Percentiles rank a stretch among this genome's conserved stretches.
These are phyloP conservation scores for Paraconiothyrium brasiliense DNA, from an alignment of 2,329 filamentous ascomycete species.

Conservation along the genomic window DNA sequence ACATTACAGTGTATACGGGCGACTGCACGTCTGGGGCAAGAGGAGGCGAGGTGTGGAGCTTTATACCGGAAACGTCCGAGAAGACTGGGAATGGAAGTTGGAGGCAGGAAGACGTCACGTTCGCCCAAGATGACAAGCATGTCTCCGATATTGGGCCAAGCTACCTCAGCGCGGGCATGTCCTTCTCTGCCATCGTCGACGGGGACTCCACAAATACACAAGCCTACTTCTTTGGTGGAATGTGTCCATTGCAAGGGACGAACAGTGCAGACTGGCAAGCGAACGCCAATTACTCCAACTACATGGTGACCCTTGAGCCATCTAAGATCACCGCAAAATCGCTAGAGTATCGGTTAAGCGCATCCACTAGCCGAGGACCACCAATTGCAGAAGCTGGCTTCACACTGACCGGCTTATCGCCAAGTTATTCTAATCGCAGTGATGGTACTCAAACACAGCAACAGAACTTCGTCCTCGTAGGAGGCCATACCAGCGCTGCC, in stretches of 20 bases:
- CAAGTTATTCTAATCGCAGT: slow-evolving; percentile 74
- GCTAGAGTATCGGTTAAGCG: slow-evolving; percentile 57
- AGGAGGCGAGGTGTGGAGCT: slow-evolving; percentile 73
- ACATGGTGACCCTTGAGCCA: slow-evolving; percentile 75
- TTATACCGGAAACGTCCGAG: slow-evolving; percentile 58
- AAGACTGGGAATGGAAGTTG: slow-evolving; percentile 64
- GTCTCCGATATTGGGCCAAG: slow-evolving; percentile 58
- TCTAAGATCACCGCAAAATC: slow-evolving; percentile 43
- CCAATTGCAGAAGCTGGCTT: slow-evolving; percentile 88
- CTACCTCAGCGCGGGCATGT: slow-evolving; percentile 68
- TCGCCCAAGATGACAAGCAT: slow-evolving; percentile 46
- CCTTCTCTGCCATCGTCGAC: slow-evolving; percentile 71
- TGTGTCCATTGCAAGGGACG: slow-evolving; percentile 70
- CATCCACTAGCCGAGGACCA: slow-evolving; percentile 65
- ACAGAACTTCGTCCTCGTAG: slow-evolving; percentile 81
- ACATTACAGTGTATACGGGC: slow-evolving; percentile 78
- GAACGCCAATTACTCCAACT: slow-evolving; percentile 79
- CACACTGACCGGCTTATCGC: slow-evolving; percentile 76
- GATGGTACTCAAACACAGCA: slow-evolving; percentile 73
- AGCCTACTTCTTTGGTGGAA: slow-evolving; percentile 85
- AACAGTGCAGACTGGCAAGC: slow-evolving; percentile 68
- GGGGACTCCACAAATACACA: slow-evolving; percentile 63
- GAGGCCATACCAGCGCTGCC: slow-evolving; percentile 82
- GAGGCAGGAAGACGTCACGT: slow-evolving; percentile 55
- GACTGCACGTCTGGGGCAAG: slow-evolving; percentile 68